Evolutionary conservation across 2,329 filamentous ascomycete species (phyloP).

Genomic region (Ophiosphaerella herpotricha): DNA sequence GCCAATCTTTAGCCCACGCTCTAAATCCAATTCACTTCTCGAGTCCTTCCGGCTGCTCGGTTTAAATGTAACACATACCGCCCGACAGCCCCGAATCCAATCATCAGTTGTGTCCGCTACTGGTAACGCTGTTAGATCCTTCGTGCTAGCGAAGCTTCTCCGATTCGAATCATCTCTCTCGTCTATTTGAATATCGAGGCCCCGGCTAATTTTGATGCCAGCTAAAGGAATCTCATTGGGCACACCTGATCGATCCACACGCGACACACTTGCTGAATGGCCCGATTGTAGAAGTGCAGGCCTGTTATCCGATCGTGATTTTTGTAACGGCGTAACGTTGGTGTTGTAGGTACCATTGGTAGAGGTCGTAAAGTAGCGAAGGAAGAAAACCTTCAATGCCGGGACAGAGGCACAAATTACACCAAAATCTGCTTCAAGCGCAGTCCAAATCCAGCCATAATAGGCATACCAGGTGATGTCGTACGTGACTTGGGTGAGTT

Average conservation of each 20-base stretch:
- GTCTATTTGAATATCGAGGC: constrained; percentile 24
- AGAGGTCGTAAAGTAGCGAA: constrained; percentile 42
- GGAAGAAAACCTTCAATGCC: constrained; percentile 51
- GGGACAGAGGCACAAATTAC: constrained; percentile 51
- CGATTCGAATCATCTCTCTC: constrained; percentile 23
- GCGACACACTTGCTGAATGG: constrained; percentile 9
- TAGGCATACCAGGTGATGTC: constrained; percentile 49
- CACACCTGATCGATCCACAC: constrained; percentile 7
- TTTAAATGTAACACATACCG: constrained; percentile 18
- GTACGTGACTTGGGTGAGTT: constrained; percentile 29
- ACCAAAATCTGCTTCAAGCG: constrained; percentile 48
- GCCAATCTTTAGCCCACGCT: constrained; percentile 4
- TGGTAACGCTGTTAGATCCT: constrained; percentile 22
- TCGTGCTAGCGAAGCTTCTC: constrained; percentile 23
- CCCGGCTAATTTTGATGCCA: constrained; percentile 27
- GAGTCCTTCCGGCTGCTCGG: constrained; percentile 11
- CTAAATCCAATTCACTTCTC: constrained; percentile 8
- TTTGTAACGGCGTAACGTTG: constrained; percentile 2
- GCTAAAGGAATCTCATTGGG: constrained; percentile 21
- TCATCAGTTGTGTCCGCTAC: constrained; percentile 5
- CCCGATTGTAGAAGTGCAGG: neutral
- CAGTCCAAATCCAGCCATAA: constrained; percentile 48
- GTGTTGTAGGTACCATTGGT: constrained; percentile 4
- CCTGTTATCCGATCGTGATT: neutral
- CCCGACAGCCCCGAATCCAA: constrained; percentile 24